phyloP scores from a whole-genome alignment of 2,329 filamentous ascomycete species.

The Aspergillus awamori region DNA sequence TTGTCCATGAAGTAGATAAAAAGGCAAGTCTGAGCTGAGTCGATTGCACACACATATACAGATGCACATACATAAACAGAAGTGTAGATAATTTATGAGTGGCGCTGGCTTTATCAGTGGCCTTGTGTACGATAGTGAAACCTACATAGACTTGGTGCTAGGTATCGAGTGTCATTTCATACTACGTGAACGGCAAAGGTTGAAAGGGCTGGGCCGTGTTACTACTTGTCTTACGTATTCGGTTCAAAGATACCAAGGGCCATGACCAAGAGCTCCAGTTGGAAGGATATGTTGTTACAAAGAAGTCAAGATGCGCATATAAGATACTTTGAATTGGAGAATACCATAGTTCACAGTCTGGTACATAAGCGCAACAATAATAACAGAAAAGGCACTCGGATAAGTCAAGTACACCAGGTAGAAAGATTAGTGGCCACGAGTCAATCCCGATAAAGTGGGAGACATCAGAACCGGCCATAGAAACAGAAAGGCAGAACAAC shows the following conservation, averaged over 20 bases:
- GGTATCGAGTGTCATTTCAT: not conserved
- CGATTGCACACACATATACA: not conserved
- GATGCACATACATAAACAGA: not conserved
- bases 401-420: constrained; percentile 16
- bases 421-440: constrained; percentile 47
- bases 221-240: too few species aligned
- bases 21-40: constrained; percentile 43
- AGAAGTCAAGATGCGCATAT: not conserved
- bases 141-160: not conserved
- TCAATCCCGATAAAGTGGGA: constrained; percentile 50
- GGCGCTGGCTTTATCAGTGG: not conserved
- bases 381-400: constrained; percentile 4
- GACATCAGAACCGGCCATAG: constrained; percentile 55
- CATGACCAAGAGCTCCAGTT: too few species aligned
- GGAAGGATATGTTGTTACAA: not conserved
- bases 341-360: constrained; percentile 13
- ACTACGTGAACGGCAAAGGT: too few species aligned
- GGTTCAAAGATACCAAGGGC: too few species aligned
- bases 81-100: not conserved
- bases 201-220: too few species aligned
- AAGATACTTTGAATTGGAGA: not conserved
- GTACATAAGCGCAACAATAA: constrained; percentile 11
- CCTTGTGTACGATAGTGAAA: not conserved
- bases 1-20: constrained; percentile 26
- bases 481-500: constrained; percentile 1